These are phyloP conservation scores for Malbranchea zuffiana DNA, from an alignment of 2,329 filamentous ascomycete genomes.

Conservation along the genomic window DNA sequence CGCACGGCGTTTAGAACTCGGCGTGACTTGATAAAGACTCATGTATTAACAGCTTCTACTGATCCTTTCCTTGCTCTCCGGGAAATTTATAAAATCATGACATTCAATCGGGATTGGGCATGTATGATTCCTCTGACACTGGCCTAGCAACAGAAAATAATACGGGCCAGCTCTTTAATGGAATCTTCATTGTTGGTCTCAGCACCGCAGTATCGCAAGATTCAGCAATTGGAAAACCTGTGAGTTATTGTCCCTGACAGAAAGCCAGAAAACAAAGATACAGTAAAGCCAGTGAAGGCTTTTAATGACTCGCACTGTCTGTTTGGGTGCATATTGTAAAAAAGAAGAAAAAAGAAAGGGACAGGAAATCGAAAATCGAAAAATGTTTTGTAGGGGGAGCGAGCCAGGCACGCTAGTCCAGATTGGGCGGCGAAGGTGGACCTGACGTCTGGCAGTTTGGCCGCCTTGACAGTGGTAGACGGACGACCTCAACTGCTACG, in stretches of 20 bases:
- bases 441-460: no score
- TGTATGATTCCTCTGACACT: constrained; percentile 79
- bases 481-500: no score
- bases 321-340: constrained; percentile 52
- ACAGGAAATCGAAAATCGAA: constrained; percentile 15
- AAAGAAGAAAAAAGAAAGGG: constrained; percentile 31
- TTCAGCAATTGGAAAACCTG: constrained; percentile 52
- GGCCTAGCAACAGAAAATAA: constrained; percentile 58
- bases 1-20: constrained; percentile 13
- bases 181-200: constrained; percentile 46
- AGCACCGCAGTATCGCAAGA: constrained; percentile 51
- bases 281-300: constrained; percentile 31
- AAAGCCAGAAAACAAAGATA: constrained; percentile 48
- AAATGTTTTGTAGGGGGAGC: constrained; percentile 16
- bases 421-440: no score
- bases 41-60: constrained; percentile 13
- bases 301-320: constrained; percentile 76
- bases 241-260: constrained; percentile 49
- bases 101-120: constrained; percentile 19
- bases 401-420: constrained; percentile 11
- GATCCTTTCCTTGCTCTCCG: background rate
- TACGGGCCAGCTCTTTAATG: constrained; percentile 67
- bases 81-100: constrained; percentile 2
- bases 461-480: no score
- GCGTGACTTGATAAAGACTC: constrained; percentile 8